Evolutionary conservation across 2,329 filamentous ascomycete genomes (phyloP), one percentile per base, ranked within the genome.

Genomic region (Fusarium hainanense): DNA sequence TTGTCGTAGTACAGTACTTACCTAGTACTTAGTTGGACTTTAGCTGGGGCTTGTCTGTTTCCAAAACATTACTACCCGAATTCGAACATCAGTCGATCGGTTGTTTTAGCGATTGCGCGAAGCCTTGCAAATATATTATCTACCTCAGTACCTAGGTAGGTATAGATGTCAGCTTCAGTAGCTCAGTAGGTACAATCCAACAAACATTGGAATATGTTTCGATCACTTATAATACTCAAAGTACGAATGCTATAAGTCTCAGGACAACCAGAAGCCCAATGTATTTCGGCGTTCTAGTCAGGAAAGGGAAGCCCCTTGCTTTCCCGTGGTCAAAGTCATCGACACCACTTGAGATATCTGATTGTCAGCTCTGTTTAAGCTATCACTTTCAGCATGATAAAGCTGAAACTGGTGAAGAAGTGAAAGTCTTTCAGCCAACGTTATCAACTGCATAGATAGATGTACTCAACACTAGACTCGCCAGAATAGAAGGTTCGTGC

Each of bases 401-500:
- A 42, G 23, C 18, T 20, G 18, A 13, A 49, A 23, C 32, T 54
- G 30, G 23, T 27, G 47, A n/a, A 37, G 34, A 37, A 23, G 18
- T 27, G 25, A 27, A 21, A 25, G 43, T 18, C 21, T 52, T 14
- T 64, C 23, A 28, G 42, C 42, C 47, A 48, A 37, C 34, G 18
- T 37, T 37, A 37, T 18, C 34, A 37, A n/a, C 18, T 37, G 34
- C 18, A 37, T n/a, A 37, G 34, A 37, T n/a, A 37, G 34, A n/a
- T 37, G 18, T 37, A 37, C 18, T 18, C 34, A 37, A 11, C n/a
- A 37, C 18, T 37, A n/a, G 10, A n/a, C 34, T 37, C 18, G 4
- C 34, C 34, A n/a, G 34, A 37, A 37, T 37, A 48, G 42, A 65
- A 21, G 43, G 52, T 51, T 23, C 46, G 47, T 64, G 44, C 27